Conservation (phyloP, 352 stramenopile genomes). For the Globisporangium paddicum region DNA sequence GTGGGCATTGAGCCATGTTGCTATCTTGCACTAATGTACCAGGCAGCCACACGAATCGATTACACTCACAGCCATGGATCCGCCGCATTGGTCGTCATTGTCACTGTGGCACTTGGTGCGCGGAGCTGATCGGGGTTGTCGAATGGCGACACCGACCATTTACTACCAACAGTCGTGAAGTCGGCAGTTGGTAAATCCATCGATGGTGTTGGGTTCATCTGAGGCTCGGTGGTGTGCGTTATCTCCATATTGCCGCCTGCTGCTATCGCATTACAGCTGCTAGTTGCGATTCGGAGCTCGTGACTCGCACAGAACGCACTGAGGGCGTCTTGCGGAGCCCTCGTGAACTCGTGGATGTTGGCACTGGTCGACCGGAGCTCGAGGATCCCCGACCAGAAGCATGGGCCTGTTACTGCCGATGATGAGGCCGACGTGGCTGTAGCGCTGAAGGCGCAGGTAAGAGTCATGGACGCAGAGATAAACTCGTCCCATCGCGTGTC, state of each 20-base stretch:
- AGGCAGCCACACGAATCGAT: too few relatives aligned
- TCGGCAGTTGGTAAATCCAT: conserved; percentile 3
- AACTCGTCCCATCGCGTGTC: conserved; percentile 62
- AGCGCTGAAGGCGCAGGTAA: conserved; percentile 14
- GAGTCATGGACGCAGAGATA: conserved; percentile 39
- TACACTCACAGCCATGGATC: conserved; percentile 5
- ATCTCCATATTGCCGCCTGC: neutral
- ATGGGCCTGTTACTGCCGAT: neutral
- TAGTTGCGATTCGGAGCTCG: conserved; percentile 1
- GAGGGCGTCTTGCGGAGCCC: conserved; percentile 28
- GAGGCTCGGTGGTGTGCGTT: neutral
- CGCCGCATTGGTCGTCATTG: neutral
- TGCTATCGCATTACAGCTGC: neutral
- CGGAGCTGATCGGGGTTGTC: conserved; percentile 1
- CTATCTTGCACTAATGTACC: too few relatives aligned
- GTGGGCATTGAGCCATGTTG: too few relatives aligned
- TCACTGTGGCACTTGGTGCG: neutral
- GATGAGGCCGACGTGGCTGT: neutral
- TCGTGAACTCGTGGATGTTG: conserved; percentile 40
- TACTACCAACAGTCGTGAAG: conserved; percentile 1
- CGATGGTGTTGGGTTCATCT: neutral
- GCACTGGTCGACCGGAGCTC: conserved; percentile 49
- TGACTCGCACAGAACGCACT: conserved; percentile 28
- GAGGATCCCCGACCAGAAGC: conserved; percentile 29
- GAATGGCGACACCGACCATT: neutral